phyloP scores from a whole-genome alignment of 2,329 filamentous ascomycete species.

The Lachnellula subtilissima region DNA sequence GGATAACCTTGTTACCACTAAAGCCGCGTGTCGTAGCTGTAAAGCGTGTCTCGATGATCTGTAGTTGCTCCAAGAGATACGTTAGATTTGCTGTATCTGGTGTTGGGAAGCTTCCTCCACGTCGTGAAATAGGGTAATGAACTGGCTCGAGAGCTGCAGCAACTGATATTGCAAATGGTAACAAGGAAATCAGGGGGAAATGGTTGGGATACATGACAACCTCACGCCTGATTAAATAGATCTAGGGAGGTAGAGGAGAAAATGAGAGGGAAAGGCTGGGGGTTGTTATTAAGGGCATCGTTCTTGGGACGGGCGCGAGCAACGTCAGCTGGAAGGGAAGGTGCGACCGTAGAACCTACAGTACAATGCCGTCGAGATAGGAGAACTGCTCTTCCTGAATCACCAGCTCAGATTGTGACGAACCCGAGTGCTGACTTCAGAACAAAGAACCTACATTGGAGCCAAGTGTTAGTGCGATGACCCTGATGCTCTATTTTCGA shows the following conservation, averaged over 20 bases:
- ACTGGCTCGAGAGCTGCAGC: conserved; percentile 11
- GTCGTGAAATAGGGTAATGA: conserved; percentile 15
- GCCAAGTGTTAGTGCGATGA: no score
- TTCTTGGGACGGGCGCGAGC: no score
- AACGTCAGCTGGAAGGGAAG: no score
- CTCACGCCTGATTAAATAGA: not conserved
- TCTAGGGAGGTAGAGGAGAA: not conserved
- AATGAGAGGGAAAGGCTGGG: not conserved
- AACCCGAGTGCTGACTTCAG: no score
- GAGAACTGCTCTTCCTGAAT: no score
- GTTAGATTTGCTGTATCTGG: conserved; percentile 14
- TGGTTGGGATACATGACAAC: not conserved
- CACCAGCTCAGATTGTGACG: no score
- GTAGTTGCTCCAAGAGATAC: conserved; percentile 11
- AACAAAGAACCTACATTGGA: no score
- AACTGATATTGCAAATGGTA: not conserved
- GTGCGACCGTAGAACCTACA: no score
- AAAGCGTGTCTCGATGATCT: conserved; percentile 12
- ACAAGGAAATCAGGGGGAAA: not conserved
- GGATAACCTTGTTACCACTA: conserved; percentile 14
- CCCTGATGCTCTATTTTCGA: no score
- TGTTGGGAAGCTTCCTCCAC: conserved; percentile 15
- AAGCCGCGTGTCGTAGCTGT: conserved; percentile 16
- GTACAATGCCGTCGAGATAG: no score
- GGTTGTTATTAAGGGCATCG: no score